A percentile compares a stretch with the other conserved stretches of the same genome.
These are phyloP conservation scores for Carex cristatella DNA, from an alignment of 176 grass and related monocot species.

Conservation along the genomic window DNA sequence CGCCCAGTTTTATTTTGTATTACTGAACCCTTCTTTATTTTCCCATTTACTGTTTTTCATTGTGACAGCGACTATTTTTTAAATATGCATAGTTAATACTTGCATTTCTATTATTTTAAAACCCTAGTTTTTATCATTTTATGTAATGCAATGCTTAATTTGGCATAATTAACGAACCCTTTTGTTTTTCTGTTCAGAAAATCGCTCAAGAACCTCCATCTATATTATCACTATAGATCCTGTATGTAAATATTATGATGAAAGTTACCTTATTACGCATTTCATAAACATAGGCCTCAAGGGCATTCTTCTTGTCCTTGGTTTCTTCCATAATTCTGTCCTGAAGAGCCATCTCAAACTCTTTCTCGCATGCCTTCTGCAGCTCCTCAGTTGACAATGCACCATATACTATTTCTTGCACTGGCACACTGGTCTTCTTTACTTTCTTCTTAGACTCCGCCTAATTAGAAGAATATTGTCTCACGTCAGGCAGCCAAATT, in stretches of 20 bases:
- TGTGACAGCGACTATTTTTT: not conserved
- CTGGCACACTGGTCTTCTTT: conserved; percentile 71
- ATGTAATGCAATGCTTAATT: no score
- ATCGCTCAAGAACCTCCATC: not conserved
- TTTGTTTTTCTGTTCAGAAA: not conserved
- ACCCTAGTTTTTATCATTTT: no score
- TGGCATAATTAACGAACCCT: no score
- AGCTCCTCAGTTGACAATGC: conserved; percentile 50
- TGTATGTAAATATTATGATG: not conserved
- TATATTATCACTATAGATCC: not conserved
- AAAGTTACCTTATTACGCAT: conserved; percentile 84
- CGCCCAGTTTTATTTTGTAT: no score
- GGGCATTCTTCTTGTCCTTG: conserved; percentile 95
- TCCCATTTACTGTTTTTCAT: no score
- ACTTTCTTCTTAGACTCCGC: conserved; percentile 80
- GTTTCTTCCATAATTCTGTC: conserved; percentile 99
- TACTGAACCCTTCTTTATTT: no score
- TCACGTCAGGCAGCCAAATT: not conserved
- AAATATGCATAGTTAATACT: no score
- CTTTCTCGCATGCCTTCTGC: conserved; percentile 75
- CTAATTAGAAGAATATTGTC: conserved; percentile 25
- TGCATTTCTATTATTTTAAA: no score
- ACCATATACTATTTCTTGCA: conserved; percentile 69
- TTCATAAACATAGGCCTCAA: conserved; percentile 97
- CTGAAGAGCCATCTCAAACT: conserved; percentile 97